Evolutionary conservation across 345 rosid species (phyloP), one percentile per base, ranked within the genome.

Genomic region (Eucalyptus cladocalyx): DNA sequence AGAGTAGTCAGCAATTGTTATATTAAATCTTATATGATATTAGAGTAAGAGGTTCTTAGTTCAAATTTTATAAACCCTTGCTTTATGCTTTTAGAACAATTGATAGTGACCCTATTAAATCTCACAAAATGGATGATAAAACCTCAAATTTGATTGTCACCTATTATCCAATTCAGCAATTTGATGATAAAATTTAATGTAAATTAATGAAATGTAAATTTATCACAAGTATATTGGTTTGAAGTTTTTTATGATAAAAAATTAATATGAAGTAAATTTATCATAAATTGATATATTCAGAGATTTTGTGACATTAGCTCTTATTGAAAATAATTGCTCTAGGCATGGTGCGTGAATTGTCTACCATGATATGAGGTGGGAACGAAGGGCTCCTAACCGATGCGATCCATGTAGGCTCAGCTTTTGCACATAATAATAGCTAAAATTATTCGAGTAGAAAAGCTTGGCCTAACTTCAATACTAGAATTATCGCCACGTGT

Each of bases 1-100:
- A 53, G 2, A 53, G 4, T 0, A 19, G 4, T 53, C 5, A 8
- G 0, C 10, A 19, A 53, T 53, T 0, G 11, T 0, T 19, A 0
- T 2, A 1, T 21, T 53, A 53, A 53, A 21, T 19, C 2, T 4
- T 53, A 53, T 19, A 53, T 53, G 2, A 53, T 1, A 53, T 53
- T 0, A 8, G 11, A 3, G 10, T 0, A 53, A 53, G 11, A 53
- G 5, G 0, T 53, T 53, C 1, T 53, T 4, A 53, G 10, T 53
- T 19, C 11, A 21, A 53, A 53, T 53, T 53, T 53, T 53, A 11
- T 53, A 19, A 0, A 53, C 24, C 24, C 1, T 53, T 53, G 0
- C 58, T 53, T 21, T 53, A 53, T 0, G 11, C 5, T 53, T 53
- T 53, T 53, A 19, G 11, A 53, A 53, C 0, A 19, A 53, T 53